Evolutionary conservation across 2,329 filamentous ascomycete genomes (phyloP), one percentile per base, ranked within the genome.

Genomic region (Sclerotinia minor): DNA sequence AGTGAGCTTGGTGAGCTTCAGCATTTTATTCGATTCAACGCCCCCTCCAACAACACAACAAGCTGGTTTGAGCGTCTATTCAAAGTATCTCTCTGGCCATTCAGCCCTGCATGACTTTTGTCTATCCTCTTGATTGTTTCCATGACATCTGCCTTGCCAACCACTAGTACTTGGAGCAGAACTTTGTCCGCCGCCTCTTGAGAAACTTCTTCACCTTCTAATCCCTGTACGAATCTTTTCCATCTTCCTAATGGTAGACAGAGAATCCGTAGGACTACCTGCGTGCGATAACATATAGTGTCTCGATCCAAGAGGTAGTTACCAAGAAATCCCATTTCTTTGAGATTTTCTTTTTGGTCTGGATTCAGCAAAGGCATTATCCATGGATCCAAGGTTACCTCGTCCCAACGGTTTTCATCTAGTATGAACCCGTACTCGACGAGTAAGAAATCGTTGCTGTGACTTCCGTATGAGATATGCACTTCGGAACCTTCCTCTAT

Each of bases 401-500:
- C 72, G 64, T 78, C 77, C 71, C 72, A 76, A 26, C 64, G 63
- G 61, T 78, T 77, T 5, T 66, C 67, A 2, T 71, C 66, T 13
- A 79, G 68, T 19, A 78, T 73, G 55, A 79, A 79, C 0, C 78
- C 78, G 69, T 79, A 94, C 77, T 92, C 90, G 0, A 86, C 83
- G 2, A 93, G 82, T 24, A 93, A 78, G 72, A 91, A 90, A 75
- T 93, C 90, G 70, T 92, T 91, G 38, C 83, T 83, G 75, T 93
- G 90, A 1, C 82, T 77, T 3, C 91, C 91, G 73, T 94, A 94
- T 38, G 84, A 87, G 35, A 91, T 86, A 69, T 84, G 85, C 0
- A 94, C 79, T 78, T 93, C 90, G 26, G 90, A 85, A 11, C 87
- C 87, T 2, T 77, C 73, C 1, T 75, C 76, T 73, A 89, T 88